Percentiles rank a stretch among this genome's conserved stretches.
phyloP scores from a whole-genome alignment of 805 yeast species.

The Saturnispora quitensis region DNA sequence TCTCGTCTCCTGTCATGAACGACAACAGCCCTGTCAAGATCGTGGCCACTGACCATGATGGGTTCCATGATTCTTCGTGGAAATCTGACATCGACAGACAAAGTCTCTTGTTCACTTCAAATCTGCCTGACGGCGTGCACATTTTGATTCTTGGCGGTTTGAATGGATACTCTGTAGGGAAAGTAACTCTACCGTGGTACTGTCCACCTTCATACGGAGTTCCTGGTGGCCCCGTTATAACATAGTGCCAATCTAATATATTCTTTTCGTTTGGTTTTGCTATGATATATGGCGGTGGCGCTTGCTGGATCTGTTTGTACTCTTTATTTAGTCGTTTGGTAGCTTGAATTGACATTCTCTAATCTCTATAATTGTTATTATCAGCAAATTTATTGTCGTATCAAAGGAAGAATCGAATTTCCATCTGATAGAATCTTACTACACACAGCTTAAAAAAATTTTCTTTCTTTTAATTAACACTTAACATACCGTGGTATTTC shows the following conservation, averaged over 20 bases:
- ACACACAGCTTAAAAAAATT: neutral
- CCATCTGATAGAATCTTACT: neutral
- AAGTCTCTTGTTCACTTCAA: constrained; percentile 68
- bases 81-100: constrained; percentile 92
- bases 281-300: constrained; percentile 74
- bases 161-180: constrained; percentile 83
- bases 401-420: neutral
- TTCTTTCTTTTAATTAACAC: neutral
- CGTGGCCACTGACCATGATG: constrained; percentile 90
- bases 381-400: neutral
- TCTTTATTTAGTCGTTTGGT: constrained; percentile 57
- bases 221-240: constrained; percentile 84
- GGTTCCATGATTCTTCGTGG: constrained; percentile 94
- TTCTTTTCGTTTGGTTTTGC: constrained; percentile 86
- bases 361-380: neutral
- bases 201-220: constrained; percentile 84
- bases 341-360: constrained; percentile 27
- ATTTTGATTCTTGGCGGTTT: constrained; percentile 86
- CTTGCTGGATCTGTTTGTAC: constrained; percentile 64
- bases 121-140: constrained; percentile 86
- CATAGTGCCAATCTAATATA: constrained; percentile 88
- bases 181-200: constrained; percentile 78
- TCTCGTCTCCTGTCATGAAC: constrained; percentile 84
- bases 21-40: constrained; percentile 80
- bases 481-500: neutral